Base-by-base conservation (phyloP, 1,284 basidiomycete species). In the Heterobasidion occidentale region DNA sequence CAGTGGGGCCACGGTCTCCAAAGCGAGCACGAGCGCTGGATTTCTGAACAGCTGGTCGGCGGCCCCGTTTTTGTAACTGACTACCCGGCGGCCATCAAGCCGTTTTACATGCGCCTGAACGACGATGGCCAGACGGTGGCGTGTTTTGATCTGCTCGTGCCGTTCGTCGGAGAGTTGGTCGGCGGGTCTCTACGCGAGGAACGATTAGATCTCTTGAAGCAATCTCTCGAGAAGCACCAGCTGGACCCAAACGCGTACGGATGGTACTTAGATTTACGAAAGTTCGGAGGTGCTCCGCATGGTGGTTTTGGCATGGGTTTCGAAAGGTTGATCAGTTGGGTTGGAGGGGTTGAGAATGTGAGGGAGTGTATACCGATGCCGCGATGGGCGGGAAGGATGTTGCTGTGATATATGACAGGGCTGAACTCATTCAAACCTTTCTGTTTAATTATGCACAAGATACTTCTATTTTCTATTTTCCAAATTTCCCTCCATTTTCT, bases 281-380 rank as follows among this genome's bases (percentile, higher is more conserved):
- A 77, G 64, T 87, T 77, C 63, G 94, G 94, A 7, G 85, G 86
- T n/a, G 85, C 88, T 19, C 88, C 92, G 3, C 93, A 96, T 71
- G 93, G 90, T 20, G 94, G 94, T 5, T 97, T 94, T 73, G 94
- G 94, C 5, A 78, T 97, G 74, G 94, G 94, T 5, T 94, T 94
- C 67, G 94, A 98, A 70, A 75, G 94, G 59, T 75, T 95, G 44
- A 77, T 97, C 15, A 82, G 84, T 55, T 94, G 90, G 86, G 73
- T 95, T 17, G 84, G 87, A 14, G 92, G 92, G 0, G 76, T 91
- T 46, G 84, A 86, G 56, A 96, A 95, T 69, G 80, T 97, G 35
- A 76, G 91, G 58, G 94, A 98, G 69, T 92, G 92, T 63, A 84
- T 94, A 52, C 83, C 92, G 3, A 92, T 96, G 77, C 93, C 94